phyloP scores from a whole-genome alignment of 2,329 filamentous ascomycete species.

The Fragosphaeria purpurea region DNA sequence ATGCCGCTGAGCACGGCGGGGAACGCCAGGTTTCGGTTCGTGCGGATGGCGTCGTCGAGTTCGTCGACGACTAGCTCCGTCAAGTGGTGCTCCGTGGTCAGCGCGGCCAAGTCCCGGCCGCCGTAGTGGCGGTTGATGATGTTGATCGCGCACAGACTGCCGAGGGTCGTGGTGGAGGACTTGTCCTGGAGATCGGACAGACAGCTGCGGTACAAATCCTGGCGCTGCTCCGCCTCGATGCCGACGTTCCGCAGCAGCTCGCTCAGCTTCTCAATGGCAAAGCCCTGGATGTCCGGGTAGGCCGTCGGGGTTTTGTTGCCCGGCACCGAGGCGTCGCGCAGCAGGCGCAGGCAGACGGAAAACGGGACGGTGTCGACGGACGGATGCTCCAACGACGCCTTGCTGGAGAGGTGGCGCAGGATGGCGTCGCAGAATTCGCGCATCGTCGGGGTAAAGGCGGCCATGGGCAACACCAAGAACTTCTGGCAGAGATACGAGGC shows the following conservation, averaged over 20 bases:
- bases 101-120: slow-evolving; percentile 40
- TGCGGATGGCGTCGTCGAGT: slow-evolving; percentile 44
- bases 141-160: slow-evolving; percentile 59
- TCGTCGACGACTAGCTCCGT: slow-evolving; percentile 54
- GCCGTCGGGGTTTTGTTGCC: slow-evolving; percentile 43
- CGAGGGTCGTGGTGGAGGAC: slow-evolving; percentile 55
- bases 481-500: slow-evolving; percentile 63
- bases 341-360: slow-evolving; percentile 51
- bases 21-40: slow-evolving; percentile 31
- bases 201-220: slow-evolving; percentile 55
- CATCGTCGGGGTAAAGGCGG: slow-evolving; percentile 52
- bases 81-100: slow-evolving; percentile 53
- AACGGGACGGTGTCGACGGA: slow-evolving; percentile 33
- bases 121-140: slow-evolving; percentile 37
- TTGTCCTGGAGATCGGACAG: slow-evolving; percentile 56
- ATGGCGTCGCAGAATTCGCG: slow-evolving; percentile 51
- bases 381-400: slow-evolving; percentile 14
- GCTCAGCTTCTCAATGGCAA: slow-evolving; percentile 52
- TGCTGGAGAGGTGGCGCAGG: slow-evolving; percentile 38
- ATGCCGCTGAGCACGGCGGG: slow-evolving; percentile 35
- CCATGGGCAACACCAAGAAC: slow-evolving; percentile 52
- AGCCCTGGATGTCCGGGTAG: slow-evolving; percentile 51
- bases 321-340: slow-evolving; percentile 59
- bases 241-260: slow-evolving; percentile 47
- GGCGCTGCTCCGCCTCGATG: slow-evolving; percentile 43